Evolutionary conservation across 768 basidiomycete species (phyloP).

Genomic region (Auriscalpium orientale): DNA sequence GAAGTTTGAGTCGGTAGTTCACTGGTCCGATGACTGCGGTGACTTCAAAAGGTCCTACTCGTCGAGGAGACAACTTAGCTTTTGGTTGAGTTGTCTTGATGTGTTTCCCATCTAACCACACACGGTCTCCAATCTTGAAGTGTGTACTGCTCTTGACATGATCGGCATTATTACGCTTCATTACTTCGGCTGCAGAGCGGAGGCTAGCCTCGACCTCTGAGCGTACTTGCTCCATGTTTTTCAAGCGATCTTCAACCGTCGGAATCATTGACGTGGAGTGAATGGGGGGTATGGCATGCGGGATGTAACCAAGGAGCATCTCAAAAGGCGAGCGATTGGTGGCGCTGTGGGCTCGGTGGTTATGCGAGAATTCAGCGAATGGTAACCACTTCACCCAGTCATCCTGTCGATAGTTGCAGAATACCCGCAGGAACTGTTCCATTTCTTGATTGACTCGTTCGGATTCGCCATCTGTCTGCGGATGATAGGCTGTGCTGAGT

Average conservation of each 20-base stretch:
- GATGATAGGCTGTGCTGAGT: constrained; percentile 22
- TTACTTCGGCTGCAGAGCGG: background rate
- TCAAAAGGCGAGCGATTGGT: constrained; percentile 22
- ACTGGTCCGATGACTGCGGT: constrained; percentile 7
- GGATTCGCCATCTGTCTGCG: constrained; percentile 32
- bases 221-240: background rate
- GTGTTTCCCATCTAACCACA: constrained; percentile 3
- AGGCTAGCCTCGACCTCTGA: constrained; percentile 1
- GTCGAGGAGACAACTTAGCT: constrained; percentile 5
- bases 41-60: constrained; percentile 11
- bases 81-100: constrained; percentile 2
- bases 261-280: background rate
- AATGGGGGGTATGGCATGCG: background rate
- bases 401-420: constrained; percentile 22
- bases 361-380: constrained; percentile 27
- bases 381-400: constrained; percentile 24
- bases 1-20: constrained; percentile 8
- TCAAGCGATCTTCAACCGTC: background rate
- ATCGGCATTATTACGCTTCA: constrained; percentile 5
- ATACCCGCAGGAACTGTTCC: constrained; percentile 27
- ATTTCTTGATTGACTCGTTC: constrained; percentile 28
- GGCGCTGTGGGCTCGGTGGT: constrained; percentile 21
- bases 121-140: constrained; percentile 2
- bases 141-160: background rate
- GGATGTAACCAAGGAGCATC: constrained; percentile 8